Percentiles rank a stretch among this genome's conserved stretches.
These are phyloP conservation scores for Triangularia verruculosa DNA, from an alignment of 2,329 filamentous ascomycete species.

Conservation along the genomic window DNA sequence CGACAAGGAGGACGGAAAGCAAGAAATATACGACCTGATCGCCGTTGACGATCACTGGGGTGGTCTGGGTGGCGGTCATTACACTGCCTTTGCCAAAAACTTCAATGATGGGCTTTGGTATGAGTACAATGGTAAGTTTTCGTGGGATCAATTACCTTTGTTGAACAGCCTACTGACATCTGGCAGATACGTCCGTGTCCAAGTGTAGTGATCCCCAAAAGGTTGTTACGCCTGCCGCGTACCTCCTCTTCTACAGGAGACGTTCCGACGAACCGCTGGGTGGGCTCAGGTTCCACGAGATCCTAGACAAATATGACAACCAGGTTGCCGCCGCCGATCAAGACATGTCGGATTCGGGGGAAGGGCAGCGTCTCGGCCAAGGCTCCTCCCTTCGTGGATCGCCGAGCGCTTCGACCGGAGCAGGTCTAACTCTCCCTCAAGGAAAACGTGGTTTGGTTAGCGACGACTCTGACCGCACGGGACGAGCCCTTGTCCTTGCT, in stretches of 20 bases:
- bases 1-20: slow-evolving; percentile 74
- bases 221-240: slow-evolving; percentile 74
- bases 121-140: slow-evolving; percentile 81
- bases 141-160: background rate
- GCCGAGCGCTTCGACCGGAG: slow-evolving; percentile 81
- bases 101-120: slow-evolving; percentile 90
- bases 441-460: slow-evolving; percentile 59
- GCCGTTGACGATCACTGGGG: slow-evolving; percentile 96
- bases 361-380: slow-evolving; percentile 81
- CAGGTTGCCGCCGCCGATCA: slow-evolving; percentile 41
- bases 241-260: slow-evolving; percentile 93
- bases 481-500: slow-evolving; percentile 21
- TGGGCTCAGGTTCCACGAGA: slow-evolving; percentile 68
- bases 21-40: slow-evolving; percentile 86
- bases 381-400: slow-evolving; percentile 83
- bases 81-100: slow-evolving; percentile 92
- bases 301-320: slow-evolving; percentile 61
- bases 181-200: slow-evolving; percentile 69
- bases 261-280: slow-evolving; percentile 75
- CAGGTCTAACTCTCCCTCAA: slow-evolving; percentile 69
- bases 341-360: slow-evolving; percentile 59
- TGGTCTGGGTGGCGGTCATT: slow-evolving; percentile 89
- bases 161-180: slow-evolving; percentile 38
- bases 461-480: slow-evolving; percentile 5
- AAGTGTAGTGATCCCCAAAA: slow-evolving; percentile 56